phyloP scores from a whole-genome alignment of 306 rosid species.

The Cercis canadensis region DNA sequence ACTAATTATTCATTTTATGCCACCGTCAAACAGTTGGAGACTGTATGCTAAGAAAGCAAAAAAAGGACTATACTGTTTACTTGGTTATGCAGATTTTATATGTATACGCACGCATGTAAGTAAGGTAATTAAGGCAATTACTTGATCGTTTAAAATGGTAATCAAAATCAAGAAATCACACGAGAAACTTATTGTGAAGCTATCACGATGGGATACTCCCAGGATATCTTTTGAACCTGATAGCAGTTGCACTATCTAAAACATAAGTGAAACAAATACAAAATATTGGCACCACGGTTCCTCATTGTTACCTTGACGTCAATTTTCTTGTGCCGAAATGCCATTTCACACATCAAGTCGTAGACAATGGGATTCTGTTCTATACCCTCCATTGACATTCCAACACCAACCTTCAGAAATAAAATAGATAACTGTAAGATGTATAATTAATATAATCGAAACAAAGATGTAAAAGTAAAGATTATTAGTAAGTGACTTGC shows the following conservation, averaged over 20 bases:
- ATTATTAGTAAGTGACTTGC: constrained; percentile 20
- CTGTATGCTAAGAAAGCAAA: too few relatives aligned
- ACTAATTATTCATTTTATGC: too few relatives aligned
- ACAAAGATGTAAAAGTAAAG: not conserved
- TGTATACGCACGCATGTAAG: too few relatives aligned
- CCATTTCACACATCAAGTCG: constrained; percentile 94
- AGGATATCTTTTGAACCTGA: not conserved
- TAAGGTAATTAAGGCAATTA: too few relatives aligned
- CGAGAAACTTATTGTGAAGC: too few relatives aligned
- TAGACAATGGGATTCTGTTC: constrained; percentile 91
- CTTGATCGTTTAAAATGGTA: too few relatives aligned
- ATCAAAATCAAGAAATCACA: too few relatives aligned
- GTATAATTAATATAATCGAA: constrained; percentile 19
- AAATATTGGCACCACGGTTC: constrained; percentile 27
- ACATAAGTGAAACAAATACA: constrained; percentile 22
- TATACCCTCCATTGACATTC: constrained; percentile 96
- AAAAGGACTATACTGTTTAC: not conserved
- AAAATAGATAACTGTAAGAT: constrained; percentile 27
- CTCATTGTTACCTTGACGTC: constrained; percentile 65
- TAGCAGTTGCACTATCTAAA: constrained; percentile 17
- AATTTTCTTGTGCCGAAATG: constrained; percentile 70
- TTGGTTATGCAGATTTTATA: constrained; percentile 16
- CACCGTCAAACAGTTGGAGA: too few relatives aligned
- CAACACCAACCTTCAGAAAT: constrained; percentile 80
- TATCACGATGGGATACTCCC: not conserved